A percentile compares a stretch with the other conserved stretches of the same genome.
Evolutionary conservation across 2,329 filamentous ascomycete species (phyloP).

Genomic region (Neoscytalidium dimidiatum): DNA sequence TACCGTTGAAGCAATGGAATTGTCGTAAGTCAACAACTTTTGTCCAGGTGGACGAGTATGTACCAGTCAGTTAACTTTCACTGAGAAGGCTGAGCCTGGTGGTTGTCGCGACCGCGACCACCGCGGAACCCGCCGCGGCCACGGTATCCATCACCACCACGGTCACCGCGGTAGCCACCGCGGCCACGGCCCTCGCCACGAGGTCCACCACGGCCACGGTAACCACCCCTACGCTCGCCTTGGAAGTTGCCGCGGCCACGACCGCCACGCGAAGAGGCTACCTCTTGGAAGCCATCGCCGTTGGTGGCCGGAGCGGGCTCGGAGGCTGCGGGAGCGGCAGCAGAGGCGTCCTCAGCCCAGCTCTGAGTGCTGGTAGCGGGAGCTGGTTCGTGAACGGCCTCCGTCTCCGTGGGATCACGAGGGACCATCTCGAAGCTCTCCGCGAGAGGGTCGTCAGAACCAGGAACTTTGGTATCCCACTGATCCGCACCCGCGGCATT

Average conservation of each 20-base stretch:
- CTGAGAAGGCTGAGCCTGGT: conserved; percentile 16
- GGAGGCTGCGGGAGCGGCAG: conserved; percentile 30
- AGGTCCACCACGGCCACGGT: conserved; percentile 54
- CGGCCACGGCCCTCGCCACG: conserved; percentile 38
- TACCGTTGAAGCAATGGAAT: not conserved
- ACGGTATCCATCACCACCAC: conserved; percentile 45
- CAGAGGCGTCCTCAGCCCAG: conserved; percentile 75
- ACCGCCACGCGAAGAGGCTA: conserved; percentile 49
- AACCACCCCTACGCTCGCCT: conserved; percentile 53
- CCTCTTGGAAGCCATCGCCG: conserved; percentile 72
- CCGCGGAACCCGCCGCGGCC: conserved; percentile 48
- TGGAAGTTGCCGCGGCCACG: conserved; percentile 51
- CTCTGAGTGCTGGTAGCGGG: conserved; percentile 67
- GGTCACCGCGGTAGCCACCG: conserved; percentile 36
- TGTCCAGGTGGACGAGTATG: not conserved
- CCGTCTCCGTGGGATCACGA: conserved; percentile 72
- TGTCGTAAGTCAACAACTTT: not conserved
- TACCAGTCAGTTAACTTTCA: not conserved
- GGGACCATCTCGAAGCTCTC: conserved; percentile 78
- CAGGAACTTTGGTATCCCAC: conserved; percentile 61
- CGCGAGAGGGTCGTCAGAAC: conserved; percentile 51
- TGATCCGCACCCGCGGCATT: conserved; percentile 63
- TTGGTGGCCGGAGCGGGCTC: conserved; percentile 27
- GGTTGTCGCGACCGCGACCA: conserved; percentile 40
- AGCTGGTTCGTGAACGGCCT: conserved; percentile 58